Percentiles rank a stretch among this genome's conserved stretches.
Evolutionary conservation across 768 basidiomycete species (phyloP).

Genomic region (Agrocybe chaxingu): DNA sequence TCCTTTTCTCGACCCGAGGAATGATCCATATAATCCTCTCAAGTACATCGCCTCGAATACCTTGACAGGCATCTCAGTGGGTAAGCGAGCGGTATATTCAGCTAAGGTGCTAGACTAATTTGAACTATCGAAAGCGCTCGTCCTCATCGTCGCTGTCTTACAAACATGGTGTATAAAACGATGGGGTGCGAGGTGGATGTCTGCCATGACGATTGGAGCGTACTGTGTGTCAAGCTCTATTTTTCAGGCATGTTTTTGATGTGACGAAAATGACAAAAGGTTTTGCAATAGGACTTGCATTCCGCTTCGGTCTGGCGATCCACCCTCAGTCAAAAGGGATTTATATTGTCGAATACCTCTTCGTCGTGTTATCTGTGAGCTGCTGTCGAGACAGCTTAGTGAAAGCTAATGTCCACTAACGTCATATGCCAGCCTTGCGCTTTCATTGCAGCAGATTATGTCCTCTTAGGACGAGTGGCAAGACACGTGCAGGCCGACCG

Average conservation of each 20-base stretch:
- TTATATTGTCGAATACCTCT: slow-evolving; percentile 56
- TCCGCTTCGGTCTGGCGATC: slow-evolving; percentile 52
- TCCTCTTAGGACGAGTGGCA: slow-evolving; percentile 62
- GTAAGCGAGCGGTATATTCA: background rate
- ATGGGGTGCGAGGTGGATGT: slow-evolving; percentile 56
- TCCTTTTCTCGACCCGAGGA: slow-evolving; percentile 45
- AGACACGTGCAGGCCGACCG: slow-evolving; percentile 41
- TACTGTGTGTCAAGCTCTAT: slow-evolving; percentile 37
- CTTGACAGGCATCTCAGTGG: slow-evolving; percentile 41
- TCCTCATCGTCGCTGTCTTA: slow-evolving; percentile 36
- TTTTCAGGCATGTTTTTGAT: background rate
- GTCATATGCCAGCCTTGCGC: slow-evolving; percentile 54
- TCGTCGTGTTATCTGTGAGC: slow-evolving; percentile 57
- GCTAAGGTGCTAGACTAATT: background rate
- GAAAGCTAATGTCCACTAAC: background rate
- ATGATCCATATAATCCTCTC: slow-evolving; percentile 51
- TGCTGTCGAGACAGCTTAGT: background rate
- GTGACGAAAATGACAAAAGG: slow-evolving; percentile 30
- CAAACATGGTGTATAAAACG: slow-evolving; percentile 41
- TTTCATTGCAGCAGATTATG: slow-evolving; percentile 68
- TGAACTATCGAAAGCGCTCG: slow-evolving; percentile 23
- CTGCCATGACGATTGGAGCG: slow-evolving; percentile 58
- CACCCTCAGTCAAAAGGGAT: slow-evolving; percentile 50
- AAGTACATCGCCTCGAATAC: slow-evolving; percentile 53
- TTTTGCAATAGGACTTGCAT: slow-evolving; percentile 53